Base-by-base conservation (phyloP, 345 rosid species). In the Populus simonii region DNA sequence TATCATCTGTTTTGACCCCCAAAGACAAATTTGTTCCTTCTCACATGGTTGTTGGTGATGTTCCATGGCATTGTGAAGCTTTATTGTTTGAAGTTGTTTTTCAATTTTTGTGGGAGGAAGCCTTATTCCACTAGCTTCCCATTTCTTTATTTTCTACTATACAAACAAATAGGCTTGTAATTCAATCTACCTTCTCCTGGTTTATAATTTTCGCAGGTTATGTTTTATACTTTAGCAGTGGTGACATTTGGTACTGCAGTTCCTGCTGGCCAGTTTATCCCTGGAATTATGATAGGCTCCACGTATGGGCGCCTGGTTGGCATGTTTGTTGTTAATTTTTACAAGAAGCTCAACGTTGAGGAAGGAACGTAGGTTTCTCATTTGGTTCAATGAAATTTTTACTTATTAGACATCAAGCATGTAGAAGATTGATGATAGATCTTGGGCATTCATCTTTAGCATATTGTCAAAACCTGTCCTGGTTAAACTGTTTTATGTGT, bases 191-290 rank as follows among this genome's bases (percentile, higher is more conserved):
- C 73, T 43, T 68, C 20, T 59, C 22, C 6, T 70, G 71, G 18
- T 3, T 71, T 85, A 16, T 61, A 66, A 80, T 78, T 72, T 70
- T 75, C 75, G 71, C 91, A 96, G 99, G 98, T 89, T 72, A 96
- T 96, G 99, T 96, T 96, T 82, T 96, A 92, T 70, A 76, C 93
- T 65, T 86, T 96, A 82, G 97, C 98, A 39, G 95, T 96, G 81
- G 88, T 93, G 77, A 96, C 99, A 77, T 96, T 89, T 87, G 99
- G 99, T 70, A 85, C 93, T 47, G 99, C 99, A 85, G 98, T 96
- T 85, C 99, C 99, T 66, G 97, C 98, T 70, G 99, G 99, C 53
- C 99, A 93, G 82, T 96, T 96, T 89, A 90, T 96, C 83, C 99
- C 99, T 77, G 98, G 98, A 79, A 96, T 96, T 83, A 89, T 96